Percentiles rank a stretch among this genome's conserved stretches.
phyloP scores from a whole-genome alignment of 768 basidiomycete genomes.

The Sistotremastrum niveocremeum region DNA sequence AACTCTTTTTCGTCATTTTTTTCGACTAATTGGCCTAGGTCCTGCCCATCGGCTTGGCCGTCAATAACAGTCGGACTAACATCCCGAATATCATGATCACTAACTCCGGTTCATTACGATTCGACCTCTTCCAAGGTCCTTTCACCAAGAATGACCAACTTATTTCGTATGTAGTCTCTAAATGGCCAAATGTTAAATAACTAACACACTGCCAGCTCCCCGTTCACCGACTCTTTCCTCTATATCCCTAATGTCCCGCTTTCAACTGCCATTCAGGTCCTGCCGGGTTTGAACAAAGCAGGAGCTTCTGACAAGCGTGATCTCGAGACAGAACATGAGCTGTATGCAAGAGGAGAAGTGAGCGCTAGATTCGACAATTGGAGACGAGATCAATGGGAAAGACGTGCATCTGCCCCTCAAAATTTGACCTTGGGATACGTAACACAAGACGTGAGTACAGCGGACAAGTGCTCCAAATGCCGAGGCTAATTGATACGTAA shows the following conservation, averaged over 20 bases:
- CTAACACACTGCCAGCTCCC: constrained; percentile 25
- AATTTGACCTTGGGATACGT: constrained; percentile 65
- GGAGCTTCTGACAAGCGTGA: constrained; percentile 24
- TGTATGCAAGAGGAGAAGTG: constrained; percentile 37
- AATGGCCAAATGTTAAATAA: too few species aligned
- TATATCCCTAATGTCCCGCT: constrained; percentile 45
- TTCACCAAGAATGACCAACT: constrained; percentile 78
- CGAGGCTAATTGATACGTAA: constrained; percentile 10
- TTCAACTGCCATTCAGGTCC: constrained; percentile 35
- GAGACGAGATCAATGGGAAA: constrained; percentile 40
- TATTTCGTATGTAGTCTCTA: constrained; percentile 17
- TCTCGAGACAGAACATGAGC: constrained; percentile 22
- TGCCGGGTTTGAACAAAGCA: constrained; percentile 35
- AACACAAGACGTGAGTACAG: constrained; percentile 42
- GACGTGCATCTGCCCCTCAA: constrained; percentile 21
- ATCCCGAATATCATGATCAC: constrained; percentile 52
- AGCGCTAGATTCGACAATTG: constrained; percentile 37
- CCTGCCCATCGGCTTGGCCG: constrained; percentile 38
- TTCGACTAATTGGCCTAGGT: constrained; percentile 20
- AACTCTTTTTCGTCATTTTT: constrained; percentile 5
- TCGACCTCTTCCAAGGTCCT: constrained; percentile 49
- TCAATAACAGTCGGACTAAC: constrained; percentile 48
- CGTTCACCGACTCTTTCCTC: constrained; percentile 52
- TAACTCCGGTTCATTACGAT: constrained; percentile 53
- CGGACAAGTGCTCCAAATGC: neutral